phyloP scores from a whole-genome alignment of 306 rosid genomes.

The Vicia villosa region DNA sequence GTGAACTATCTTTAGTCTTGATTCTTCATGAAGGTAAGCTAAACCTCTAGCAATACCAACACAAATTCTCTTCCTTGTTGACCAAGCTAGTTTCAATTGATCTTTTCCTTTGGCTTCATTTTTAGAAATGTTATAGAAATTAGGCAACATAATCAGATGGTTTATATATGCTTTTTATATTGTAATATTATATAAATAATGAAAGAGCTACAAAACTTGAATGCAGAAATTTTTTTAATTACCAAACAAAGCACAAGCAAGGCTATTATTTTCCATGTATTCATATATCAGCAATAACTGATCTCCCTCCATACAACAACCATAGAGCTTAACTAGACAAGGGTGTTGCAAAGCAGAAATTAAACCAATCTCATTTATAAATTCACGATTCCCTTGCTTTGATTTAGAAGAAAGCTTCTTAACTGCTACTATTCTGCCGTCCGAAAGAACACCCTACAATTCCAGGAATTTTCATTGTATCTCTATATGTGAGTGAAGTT shows the following conservation, averaged over 20 bases:
- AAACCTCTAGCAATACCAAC: conserved; percentile 72
- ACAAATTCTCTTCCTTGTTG: conserved; percentile 65
- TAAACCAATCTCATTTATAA: conserved; percentile 65
- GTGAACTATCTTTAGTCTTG: conserved; percentile 75
- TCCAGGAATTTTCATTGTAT: not conserved
- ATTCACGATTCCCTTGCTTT: conserved; percentile 71
- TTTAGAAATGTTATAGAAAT: conserved; percentile 8
- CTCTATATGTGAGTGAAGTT: not conserved
- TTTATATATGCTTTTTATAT: not conserved
- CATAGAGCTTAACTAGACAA: conserved; percentile 63
- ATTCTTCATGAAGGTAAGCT: conserved; percentile 82
- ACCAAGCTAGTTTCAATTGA: conserved; percentile 57
- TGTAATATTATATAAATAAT: not conserved
- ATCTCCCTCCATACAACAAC: conserved; percentile 66
- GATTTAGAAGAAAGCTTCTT: conserved; percentile 71
- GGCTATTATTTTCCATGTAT: conserved; percentile 71
- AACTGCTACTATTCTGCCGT: conserved; percentile 60
- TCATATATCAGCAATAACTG: conserved; percentile 62
- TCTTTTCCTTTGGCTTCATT: conserved; percentile 40
- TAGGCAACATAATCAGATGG: not conserved
- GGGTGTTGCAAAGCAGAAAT: conserved; percentile 73
- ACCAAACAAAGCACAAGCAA: conserved; percentile 67
- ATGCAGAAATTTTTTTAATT: no score
- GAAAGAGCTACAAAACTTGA: not conserved
- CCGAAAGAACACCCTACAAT: conserved; percentile 63